Percentiles rank a stretch among this genome's conserved stretches.
Evolutionary conservation across 495 filamentous ascomycete species (phyloP).

Genomic region (Xylaria venustula): DNA sequence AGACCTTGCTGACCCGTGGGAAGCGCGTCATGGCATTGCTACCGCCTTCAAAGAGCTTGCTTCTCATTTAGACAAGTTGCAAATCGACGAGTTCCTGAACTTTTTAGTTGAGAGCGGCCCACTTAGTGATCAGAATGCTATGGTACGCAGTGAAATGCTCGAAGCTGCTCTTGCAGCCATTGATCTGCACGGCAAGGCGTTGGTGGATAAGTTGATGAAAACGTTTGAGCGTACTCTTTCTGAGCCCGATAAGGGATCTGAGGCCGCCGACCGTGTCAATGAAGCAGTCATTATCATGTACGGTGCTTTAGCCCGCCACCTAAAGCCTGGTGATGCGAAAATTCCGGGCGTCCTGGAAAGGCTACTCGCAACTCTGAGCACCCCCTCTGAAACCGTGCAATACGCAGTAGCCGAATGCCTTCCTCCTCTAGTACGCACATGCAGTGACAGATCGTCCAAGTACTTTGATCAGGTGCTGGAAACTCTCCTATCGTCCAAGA

Average conservation of each 20-base stretch:
- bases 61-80: slow-evolving; percentile 59
- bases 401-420: slow-evolving; percentile 93
- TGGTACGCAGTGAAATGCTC: slow-evolving; percentile 86
- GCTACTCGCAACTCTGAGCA: slow-evolving; percentile 80
- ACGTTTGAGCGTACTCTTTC: slow-evolving; percentile 83
- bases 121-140: slow-evolving; percentile 71
- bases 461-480: slow-evolving; percentile 82
- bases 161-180: slow-evolving; percentile 84
- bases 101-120: slow-evolving; percentile 86
- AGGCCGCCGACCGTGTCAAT: slow-evolving; percentile 80
- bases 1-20: slow-evolving; percentile 85
- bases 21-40: slow-evolving; percentile 81
- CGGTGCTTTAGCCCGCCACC: slow-evolving; percentile 84
- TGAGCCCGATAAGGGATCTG: slow-evolving; percentile 72
- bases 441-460: slow-evolving; percentile 67
- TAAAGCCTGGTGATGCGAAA: slow-evolving; percentile 77
- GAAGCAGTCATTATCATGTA: slow-evolving; percentile 98
- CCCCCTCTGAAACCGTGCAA: slow-evolving; percentile 95
- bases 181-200: slow-evolving; percentile 68
- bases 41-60: slow-evolving; percentile 82
- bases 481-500: slow-evolving; percentile 76
- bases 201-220: slow-evolving; percentile 88
- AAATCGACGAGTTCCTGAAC: slow-evolving; percentile 72
- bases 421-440: slow-evolving; percentile 81
- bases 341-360: slow-evolving; percentile 81